Evolutionary conservation across 225 moss, liverwort and hornwort species (phyloP).

Genomic region (Marchantia paleacea): DNA sequence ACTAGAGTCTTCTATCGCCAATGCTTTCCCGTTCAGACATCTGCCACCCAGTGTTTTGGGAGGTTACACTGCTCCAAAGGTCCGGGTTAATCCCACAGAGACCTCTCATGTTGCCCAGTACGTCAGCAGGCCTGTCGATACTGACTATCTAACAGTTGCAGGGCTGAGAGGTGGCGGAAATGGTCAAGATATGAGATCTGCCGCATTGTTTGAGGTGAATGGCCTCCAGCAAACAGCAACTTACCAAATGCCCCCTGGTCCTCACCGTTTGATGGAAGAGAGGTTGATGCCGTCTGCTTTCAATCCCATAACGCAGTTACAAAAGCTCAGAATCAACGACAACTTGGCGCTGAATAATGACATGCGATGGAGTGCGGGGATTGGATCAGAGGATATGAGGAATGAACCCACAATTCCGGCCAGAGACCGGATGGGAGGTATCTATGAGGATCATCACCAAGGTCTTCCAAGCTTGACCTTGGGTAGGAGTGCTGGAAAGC

Average conservation of each 20-base stretch:
- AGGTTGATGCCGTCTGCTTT: slow-evolving; percentile 38
- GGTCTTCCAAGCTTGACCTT: slow-evolving; percentile 37
- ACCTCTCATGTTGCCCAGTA: slow-evolving; percentile 37
- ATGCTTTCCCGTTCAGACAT: slow-evolving; percentile 43
- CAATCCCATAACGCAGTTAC: slow-evolving; percentile 43
- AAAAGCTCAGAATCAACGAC: slow-evolving; percentile 45
- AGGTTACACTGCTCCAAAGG: slow-evolving; percentile 38
- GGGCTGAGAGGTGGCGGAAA: slow-evolving; percentile 38
- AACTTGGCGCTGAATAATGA: slow-evolving; percentile 40
- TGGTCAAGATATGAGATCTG: slow-evolving; percentile 39
- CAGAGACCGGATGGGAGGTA: slow-evolving; percentile 20
- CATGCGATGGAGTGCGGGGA: slow-evolving; percentile 52
- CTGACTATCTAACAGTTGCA: slow-evolving; percentile 41
- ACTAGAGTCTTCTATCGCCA: slow-evolving; percentile 29
- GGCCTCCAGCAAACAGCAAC: slow-evolving; percentile 36
- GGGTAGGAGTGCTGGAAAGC: slow-evolving; percentile 37
- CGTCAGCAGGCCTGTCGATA: slow-evolving; percentile 39
- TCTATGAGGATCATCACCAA: slow-evolving; percentile 46
- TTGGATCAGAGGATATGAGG: slow-evolving; percentile 47
- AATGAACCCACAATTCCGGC: slow-evolving; percentile 34
- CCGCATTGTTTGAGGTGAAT: slow-evolving; percentile 34
- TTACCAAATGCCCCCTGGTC: slow-evolving; percentile 31
- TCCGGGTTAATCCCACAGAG: slow-evolving; percentile 43
- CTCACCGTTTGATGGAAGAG: slow-evolving; percentile 48
- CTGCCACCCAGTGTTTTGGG: slow-evolving; percentile 46